phyloP scores from a whole-genome alignment of 2,329 filamentous ascomycete species.

The Fusarium multiceps region DNA sequence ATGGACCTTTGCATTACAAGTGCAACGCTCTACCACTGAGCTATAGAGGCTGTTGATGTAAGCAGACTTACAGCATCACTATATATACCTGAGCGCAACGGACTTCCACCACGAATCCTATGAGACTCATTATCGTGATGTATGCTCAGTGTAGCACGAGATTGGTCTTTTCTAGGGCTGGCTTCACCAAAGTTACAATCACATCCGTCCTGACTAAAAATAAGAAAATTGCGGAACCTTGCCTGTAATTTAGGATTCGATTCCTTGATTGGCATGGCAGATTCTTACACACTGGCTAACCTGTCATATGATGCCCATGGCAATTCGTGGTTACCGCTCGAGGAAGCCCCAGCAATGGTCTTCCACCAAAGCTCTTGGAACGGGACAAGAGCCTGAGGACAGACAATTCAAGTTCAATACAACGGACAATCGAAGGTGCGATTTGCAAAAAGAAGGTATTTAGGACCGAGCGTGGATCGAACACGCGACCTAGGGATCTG shows the following conservation, averaged over 20 bases:
- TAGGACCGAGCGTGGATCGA: constrained; percentile 8
- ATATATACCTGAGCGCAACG: background rate
- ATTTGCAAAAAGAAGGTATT: background rate
- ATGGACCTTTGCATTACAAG: constrained; percentile 34
- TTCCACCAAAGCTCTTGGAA: background rate
- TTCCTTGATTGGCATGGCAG: too few species aligned
- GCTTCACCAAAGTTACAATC: too few species aligned
- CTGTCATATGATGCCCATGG: too few species aligned
- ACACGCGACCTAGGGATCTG: constrained; percentile 9
- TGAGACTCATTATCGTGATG: background rate
- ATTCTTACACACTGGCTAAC: too few species aligned
- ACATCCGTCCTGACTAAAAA: too few species aligned
- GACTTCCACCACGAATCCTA: too few species aligned
- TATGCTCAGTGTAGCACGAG: background rate
- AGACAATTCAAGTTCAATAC: background rate
- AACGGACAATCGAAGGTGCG: too few species aligned
- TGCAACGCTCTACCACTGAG: constrained; percentile 33
- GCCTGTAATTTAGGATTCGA: too few species aligned
- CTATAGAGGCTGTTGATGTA: constrained; percentile 15
- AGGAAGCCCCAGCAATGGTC: background rate
- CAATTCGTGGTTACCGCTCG: too few species aligned
- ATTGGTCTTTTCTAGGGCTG: background rate
- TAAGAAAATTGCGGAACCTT: too few species aligned
- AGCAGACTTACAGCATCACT: accelerated
- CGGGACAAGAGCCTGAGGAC: background rate